Conservation (phyloP, 208 protist species). For the Wallacemonas sp. region DNA sequence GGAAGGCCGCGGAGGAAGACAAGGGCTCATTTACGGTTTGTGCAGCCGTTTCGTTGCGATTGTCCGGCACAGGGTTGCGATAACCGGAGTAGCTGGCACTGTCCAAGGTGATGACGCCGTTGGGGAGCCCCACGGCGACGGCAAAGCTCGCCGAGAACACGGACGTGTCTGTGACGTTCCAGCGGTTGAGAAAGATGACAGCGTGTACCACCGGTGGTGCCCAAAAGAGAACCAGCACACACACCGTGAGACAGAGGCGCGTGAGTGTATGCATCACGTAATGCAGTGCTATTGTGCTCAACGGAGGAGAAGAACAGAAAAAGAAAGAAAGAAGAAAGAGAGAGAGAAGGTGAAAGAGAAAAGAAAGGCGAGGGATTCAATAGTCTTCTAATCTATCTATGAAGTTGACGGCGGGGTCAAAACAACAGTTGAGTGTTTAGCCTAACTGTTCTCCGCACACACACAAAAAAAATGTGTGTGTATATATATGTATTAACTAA, state of each 20-base stretch:
- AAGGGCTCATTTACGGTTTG: constrained; percentile 11
- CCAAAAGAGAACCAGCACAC: not conserved
- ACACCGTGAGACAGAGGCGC: not conserved
- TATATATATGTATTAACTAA: not conserved
- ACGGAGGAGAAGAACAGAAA: no score
- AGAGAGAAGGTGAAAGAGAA: not conserved
- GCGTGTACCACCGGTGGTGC: not conserved
- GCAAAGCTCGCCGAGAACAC: not conserved
- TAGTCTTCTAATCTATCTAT: no score
- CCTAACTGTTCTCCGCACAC: not conserved
- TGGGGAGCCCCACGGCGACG: not conserved
- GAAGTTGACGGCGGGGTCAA: not conserved
- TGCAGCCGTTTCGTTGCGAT: not conserved
- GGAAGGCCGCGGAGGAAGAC: constrained; percentile 29
- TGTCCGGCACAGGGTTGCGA: not conserved
- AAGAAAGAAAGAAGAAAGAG: no score
- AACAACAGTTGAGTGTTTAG: not conserved
- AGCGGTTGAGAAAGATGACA: not conserved
- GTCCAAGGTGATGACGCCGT: not conserved
- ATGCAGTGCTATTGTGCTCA: no score
- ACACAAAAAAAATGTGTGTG: not conserved
- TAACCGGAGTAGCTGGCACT: constrained; percentile 4
- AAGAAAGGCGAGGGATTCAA: not conserved
- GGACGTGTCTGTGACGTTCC: not conserved
- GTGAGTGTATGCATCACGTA: not conserved